Conservation (phyloP, 1,284 basidiomycete genomes). For the Coniferiporia weirii region DNA sequence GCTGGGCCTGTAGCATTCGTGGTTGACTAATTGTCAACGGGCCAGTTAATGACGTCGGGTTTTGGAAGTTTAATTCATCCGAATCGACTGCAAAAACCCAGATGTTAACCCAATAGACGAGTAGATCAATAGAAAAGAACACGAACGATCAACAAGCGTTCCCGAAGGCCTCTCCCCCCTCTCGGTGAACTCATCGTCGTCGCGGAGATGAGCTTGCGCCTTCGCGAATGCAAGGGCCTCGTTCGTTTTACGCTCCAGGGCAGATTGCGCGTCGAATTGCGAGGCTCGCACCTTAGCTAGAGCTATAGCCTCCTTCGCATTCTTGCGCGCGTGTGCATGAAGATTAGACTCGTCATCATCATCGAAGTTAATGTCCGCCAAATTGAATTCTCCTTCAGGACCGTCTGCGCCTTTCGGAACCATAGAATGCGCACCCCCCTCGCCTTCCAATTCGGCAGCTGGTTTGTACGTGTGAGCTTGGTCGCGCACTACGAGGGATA, state of each 20-base stretch:
- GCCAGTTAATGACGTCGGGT: constrained; percentile 90
- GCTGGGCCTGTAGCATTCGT: constrained; percentile 92
- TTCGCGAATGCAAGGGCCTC: constrained; percentile 68
- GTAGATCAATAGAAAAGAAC: constrained; percentile 1
- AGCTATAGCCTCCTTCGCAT: constrained; percentile 87
- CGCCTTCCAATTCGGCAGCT: constrained; percentile 90
- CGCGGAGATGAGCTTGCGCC: constrained; percentile 54
- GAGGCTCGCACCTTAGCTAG: constrained; percentile 78
- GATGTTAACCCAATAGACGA: constrained; percentile 13
- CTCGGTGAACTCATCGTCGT: constrained; percentile 38
- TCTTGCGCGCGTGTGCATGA: constrained; percentile 81
- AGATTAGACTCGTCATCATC: constrained; percentile 92
- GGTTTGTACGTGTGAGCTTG: constrained; percentile 10
- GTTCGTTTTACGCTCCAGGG: constrained; percentile 76
- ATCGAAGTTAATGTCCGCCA: constrained; percentile 90
- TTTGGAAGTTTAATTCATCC: constrained; percentile 99
- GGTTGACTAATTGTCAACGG: constrained; percentile 88
- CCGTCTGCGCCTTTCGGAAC: constrained; percentile 59
- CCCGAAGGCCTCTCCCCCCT: constrained; percentile 25
- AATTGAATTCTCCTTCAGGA: constrained; percentile 42
- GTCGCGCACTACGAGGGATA: neutral
- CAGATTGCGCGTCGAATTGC: constrained; percentile 81
- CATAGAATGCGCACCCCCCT: constrained; percentile 35
- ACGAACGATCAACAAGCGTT: constrained; percentile 65
- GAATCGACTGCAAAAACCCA: constrained; percentile 64